Base-by-base conservation (phyloP, 768 basidiomycete genomes). In the Leccinum fibrillosum region DNA sequence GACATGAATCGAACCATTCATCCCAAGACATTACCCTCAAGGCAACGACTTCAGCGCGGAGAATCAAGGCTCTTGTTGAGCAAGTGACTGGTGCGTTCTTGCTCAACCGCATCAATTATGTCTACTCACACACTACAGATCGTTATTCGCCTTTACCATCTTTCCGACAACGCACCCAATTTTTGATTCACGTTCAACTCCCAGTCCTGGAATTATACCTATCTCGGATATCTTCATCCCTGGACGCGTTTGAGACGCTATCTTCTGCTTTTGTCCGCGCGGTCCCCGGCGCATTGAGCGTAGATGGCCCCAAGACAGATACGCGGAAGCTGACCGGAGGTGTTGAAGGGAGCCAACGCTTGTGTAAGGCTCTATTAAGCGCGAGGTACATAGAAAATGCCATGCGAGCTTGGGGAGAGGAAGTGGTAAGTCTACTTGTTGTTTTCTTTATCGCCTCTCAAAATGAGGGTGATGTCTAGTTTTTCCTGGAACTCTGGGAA, bases 221-320 rank as follows among this genome's bases (percentile, higher is more conserved):
- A 60, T 73, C 77, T 9, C 86, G 95, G 19, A 86, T 99, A 70
- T 79, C 84, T 1, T 83, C 88, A 9, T 93, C 94, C 9, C 76
- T 98, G 25, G 94, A 98, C 65, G 96, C 95, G 0, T 98, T 98
- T 64, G 97, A 98, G 72, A 89, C 88, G 1, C 78, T 97, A 5
- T 92, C 94, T 1, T 93, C 90, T 30, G 82, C 88, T 0, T 85
- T 99, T 62, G 84, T 94, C 44, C 88, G 93, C 13, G 89, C 89
- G 4, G 94, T 98, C 2, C 97, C 97, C 1, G 97, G 97, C 17
- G 93, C 93, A 0, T 79, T 98, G 42, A 80, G 84, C 19, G 85
- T 85, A 48, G 72, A 71, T 4, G 73, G 74, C 55, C 51, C 65
- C 1, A 73, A 67, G 54, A 60, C 73, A 11, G 88, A 91, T 65